Base-by-base conservation (phyloP, 179 eudicot species). In the Sideroxylon spinosum region DNA sequence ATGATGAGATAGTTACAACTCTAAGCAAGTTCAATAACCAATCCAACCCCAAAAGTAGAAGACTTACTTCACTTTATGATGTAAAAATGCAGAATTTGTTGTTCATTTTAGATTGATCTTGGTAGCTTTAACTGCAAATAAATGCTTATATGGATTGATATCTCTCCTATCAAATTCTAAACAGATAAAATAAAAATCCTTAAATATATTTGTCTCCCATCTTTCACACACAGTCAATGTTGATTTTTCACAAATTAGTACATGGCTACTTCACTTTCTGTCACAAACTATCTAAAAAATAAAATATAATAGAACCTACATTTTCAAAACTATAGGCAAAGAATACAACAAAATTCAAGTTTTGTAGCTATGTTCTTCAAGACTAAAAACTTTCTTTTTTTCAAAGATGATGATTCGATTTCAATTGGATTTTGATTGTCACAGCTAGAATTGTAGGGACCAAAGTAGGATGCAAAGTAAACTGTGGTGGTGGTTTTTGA, bases 311-410 rank as follows among this genome's bases (percentile, higher is more conserved):
- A 61, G 53, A 77, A 72, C 29, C 44, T 25, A 46, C 66, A 46
- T 82, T 81, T 37, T 76, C 55, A 7, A 13, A 10, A 0, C 23
- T 22, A 22, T 20, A 2, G 37, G 68, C 74, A 70, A 79, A 74
- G 66, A n/a, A n/a, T n/a, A n/a, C n/a, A n/a, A n/a, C n/a, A n/a
- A n/a, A n/a, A n/a, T n/a, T n/a, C n/a, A n/a, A n/a, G n/a, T 37
- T 37, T 37, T 37, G 44, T 63, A 10, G 9, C 10, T 4, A 59
- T 90, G 88, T 77, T 93, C 89, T 84, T 93, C 92, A 48, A 91
- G 87, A 76, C 88, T 78, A 57, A 85, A 88, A 71, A 93, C 96
- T 65, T 65, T 93, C 97, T 78, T 93, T 96, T 81, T 93, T 96
- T 77, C 91, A 77, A 44, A 93, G 5, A 0, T 37, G 4, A 37